Evolutionary conservation across 2,329 filamentous ascomycete species (phyloP), one percentile per base, ranked within the genome.

Genomic region (Aspergillus neoniger): DNA sequence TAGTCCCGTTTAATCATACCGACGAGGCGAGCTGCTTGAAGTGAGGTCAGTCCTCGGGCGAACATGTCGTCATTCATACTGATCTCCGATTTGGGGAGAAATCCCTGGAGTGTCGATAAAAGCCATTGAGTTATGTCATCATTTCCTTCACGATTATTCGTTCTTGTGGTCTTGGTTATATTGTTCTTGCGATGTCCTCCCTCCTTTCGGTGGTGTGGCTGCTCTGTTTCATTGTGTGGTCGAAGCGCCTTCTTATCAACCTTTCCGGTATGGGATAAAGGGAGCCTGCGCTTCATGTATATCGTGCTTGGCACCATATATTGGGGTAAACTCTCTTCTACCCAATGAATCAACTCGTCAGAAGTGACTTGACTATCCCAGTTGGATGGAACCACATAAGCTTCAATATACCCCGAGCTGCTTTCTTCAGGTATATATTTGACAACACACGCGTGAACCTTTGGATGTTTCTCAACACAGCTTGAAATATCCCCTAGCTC

Each of bases 401-500:
- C 55, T 6, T 61, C 21, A 14, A 39, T 21, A 15, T 51, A 23
- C 3, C 21, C 44, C 2, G 43, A 47, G 5, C 6, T 52, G 3
- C n/a, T 25, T 2, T 17, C 28, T n/a, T 54, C 49, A 17, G 50
- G 50, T 14, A 48, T 50, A 15, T 55, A 44, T 36, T 19, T 21
- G 4, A 55, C 58, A 14, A 58, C 58, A 10, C n/a, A 53, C 4
- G 41, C 21, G 15, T 57, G 49, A 32, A 96, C 78, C 72, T 92
- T 87, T 47, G 81, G 88, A 73, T 96, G 91, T 36, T 36, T 12
- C 12, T 36, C 32, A 14, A 36, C 32, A 14, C 32, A 36, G 32
- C 32, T 6, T 36, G 32, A 36, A 66, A 96, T 95, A 64, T 96
- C 92, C 60, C 88, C 88, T 54, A 96, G 85, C 78, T 96, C 92